Evolutionary conservation across 2,329 filamentous ascomycete species (phyloP), one percentile per base, ranked within the genome.

Genomic region (Aspergillus ustus): DNA sequence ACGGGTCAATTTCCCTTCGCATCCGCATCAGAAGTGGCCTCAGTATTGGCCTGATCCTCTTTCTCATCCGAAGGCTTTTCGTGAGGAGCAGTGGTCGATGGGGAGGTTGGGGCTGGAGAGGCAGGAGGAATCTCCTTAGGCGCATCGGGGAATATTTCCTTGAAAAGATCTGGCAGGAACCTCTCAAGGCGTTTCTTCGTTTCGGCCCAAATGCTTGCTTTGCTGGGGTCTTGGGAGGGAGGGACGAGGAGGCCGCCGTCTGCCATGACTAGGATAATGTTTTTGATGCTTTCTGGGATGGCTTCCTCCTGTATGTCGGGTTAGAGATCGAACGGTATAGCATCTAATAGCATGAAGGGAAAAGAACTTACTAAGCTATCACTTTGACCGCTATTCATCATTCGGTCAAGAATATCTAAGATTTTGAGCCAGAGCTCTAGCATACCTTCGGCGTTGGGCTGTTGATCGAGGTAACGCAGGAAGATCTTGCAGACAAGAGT

Each of bases 401-500:
- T 84, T 25, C 95, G 88, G 75, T 99, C 95, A 87, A 99, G 93
- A 57, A 97, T 91, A 69, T 93, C 92, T 66, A 98, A 86, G 59
- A 98, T 96, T 75, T 90, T 90, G 50, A 95, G 80, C 95, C 95
- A 99, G 11, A 98, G 83, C 73, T 95, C 91, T 44, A 96, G 81
- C 87, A 98, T 92, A 20, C 92, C 92, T 22, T 93, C 90, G 86
- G 92, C 93, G 68, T 92, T 89, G 4, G 89, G 91, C 29, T 97
- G 83, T 43, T 94, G 82, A 2, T 94, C 91, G 3, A 98, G 83
- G 75, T 97, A 98, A 75, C 97, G 93, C 63, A 99, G 78, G 78
- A 97, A 99, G 2, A 97, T 94, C 77, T 96, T 97, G 82, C 92
- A 97, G 15, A 99, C 84, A 53, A 99, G 82, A 9, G 92, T 97